phyloP scores from a whole-genome alignment of 345 rosid species.

The Eucalyptus regnans region DNA sequence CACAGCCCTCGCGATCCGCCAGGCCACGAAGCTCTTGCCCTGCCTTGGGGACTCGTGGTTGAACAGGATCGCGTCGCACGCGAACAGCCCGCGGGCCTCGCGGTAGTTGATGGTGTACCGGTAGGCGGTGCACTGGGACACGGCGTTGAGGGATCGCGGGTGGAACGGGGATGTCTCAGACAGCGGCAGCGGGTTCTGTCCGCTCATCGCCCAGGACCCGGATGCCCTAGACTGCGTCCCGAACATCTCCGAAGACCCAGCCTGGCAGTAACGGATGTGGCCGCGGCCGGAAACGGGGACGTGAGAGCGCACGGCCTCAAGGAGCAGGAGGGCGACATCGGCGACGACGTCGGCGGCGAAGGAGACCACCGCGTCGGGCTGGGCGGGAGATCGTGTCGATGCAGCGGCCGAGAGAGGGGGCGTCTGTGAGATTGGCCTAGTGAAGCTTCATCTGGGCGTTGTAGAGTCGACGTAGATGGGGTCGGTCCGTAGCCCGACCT shows the following conservation, averaged over 20 bases:
- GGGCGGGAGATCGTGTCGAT: conserved; percentile 68
- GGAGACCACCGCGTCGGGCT: conserved; percentile 77
- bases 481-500: conserved; percentile 28
- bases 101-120: conserved; percentile 85
- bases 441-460: conserved; percentile 33
- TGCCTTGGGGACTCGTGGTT: conserved; percentile 87
- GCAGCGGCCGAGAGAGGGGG: conserved; percentile 91
- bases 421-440: conserved; percentile 14
- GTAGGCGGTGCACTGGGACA: conserved; percentile 74
- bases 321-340: conserved; percentile 61
- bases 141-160: conserved; percentile 43
- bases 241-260: conserved; percentile 17
- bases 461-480: conserved; percentile 77
- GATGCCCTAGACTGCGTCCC: not conserved
- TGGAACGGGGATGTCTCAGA: conserved; percentile 51
- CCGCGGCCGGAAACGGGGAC: conserved; percentile 49
- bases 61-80: conserved; percentile 84
- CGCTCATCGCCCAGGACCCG: conserved; percentile 68
- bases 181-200: conserved; percentile 79
- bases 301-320: conserved; percentile 72
- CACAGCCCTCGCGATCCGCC: conserved; percentile 82
- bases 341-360: conserved; percentile 88
- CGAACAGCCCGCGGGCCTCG: conserved; percentile 65
- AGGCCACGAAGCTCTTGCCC: conserved; percentile 82
- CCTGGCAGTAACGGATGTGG: conserved; percentile 66